Evolutionary conservation across 345 rosid species (phyloP), one percentile per base, ranked within the genome.

Genomic region (Luvunga scandens): DNA sequence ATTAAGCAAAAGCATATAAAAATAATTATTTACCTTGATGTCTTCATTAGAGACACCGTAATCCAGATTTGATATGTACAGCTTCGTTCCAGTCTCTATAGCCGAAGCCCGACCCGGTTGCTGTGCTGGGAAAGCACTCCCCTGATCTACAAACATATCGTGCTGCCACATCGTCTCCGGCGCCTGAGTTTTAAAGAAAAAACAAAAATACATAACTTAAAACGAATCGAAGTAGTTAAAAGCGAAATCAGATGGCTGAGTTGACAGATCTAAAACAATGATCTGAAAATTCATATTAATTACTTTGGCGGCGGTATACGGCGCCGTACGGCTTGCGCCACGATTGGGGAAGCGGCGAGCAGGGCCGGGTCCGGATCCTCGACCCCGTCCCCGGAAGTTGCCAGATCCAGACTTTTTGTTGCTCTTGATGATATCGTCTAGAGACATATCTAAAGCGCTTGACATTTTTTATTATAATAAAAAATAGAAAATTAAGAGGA

Each of bases 1-100:
- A 33, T 19, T 19, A 33, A 39, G 8, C 9, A 2, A 68, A 69
- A 63, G 18, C 1, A 59, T 72, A 50, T 48, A 70, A 34, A 36
- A 45, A 31, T 64, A 9, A 62, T 28, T 9, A 30, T 28, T 34
- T 5, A 93, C 99, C 98, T 96, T 96, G 59, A 96, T 81, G 77
- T 96, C 99, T 78, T 96, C 98, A 83, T 94, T 94, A 42, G 98
- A 92, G 72, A 96, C 99, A 0, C 99, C 99, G 69, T 91, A 96
- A 27, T 96, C 97, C 75, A 96, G 81, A 86, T 95, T 95, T 2
- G 98, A 96, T 6, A 94, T 84, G 80, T 91, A 93, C 50, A 96
- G 97, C 93, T 96, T 96, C 42, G 98, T 92, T 61, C 99, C 99
- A 2, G 99, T 95, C 85, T 92, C 98, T 34, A 96, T 86, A 33